phyloP scores from a whole-genome alignment of 768 basidiomycete species.

The Tulasnella sp. region DNA sequence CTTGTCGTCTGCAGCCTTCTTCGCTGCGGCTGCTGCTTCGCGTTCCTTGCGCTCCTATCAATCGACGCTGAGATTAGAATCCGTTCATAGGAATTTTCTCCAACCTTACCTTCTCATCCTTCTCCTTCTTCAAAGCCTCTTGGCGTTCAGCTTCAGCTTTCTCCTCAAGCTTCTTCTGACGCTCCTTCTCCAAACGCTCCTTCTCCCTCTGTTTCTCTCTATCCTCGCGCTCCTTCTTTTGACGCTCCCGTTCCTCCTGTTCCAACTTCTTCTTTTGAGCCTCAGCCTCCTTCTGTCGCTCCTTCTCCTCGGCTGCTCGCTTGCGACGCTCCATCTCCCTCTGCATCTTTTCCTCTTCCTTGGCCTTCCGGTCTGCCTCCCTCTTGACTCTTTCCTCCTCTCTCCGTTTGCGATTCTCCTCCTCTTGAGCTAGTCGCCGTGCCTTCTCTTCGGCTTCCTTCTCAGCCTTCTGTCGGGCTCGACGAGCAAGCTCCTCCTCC shows the following conservation, averaged over 20 bases:
- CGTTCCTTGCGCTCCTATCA: conserved; percentile 30
- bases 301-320: conserved; percentile 73
- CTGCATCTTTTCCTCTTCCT: conserved; percentile 73
- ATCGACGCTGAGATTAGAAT: background rate
- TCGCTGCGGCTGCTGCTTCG: conserved; percentile 37
- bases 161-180: conserved; percentile 49
- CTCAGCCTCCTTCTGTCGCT: conserved; percentile 58
- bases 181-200: conserved; percentile 66
- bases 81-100: background rate
- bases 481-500: conserved; percentile 84
- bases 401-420: conserved; percentile 74
- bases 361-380: conserved; percentile 81
- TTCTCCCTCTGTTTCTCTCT: conserved; percentile 59
- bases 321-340: conserved; percentile 55
- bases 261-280: conserved; percentile 67
- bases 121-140: conserved; percentile 35
- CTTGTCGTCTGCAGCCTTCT: conserved; percentile 35
- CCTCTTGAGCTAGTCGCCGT: conserved; percentile 75
- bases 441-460: conserved; percentile 80
- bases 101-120: conserved; percentile 34
- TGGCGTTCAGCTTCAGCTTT: conserved; percentile 35
- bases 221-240: conserved; percentile 59
- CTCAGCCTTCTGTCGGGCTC: conserved; percentile 83
- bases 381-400: conserved; percentile 87
- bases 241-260: conserved; percentile 44